phyloP scores from a whole-genome alignment of 371 early-diverging fungal genomes.

The Mucor mucedo region DNA sequence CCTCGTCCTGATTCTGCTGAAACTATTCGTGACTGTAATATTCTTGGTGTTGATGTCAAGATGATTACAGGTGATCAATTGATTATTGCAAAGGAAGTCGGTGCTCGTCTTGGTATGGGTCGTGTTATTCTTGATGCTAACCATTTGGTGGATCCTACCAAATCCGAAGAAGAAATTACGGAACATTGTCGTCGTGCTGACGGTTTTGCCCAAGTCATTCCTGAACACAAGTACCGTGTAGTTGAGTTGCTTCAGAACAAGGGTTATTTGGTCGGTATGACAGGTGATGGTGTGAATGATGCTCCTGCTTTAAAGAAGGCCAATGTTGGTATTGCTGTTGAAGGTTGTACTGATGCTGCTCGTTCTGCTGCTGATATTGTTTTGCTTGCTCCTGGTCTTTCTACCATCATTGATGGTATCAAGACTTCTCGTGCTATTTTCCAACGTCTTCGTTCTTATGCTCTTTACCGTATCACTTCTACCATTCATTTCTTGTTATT shows the following conservation, averaged over 20 bases:
- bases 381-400: slow-evolving; percentile 83
- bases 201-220: slow-evolving; percentile 80
- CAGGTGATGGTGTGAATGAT: slow-evolving; percentile 89
- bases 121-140: slow-evolving; percentile 74
- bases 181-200: slow-evolving; percentile 75
- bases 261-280: slow-evolving; percentile 80
- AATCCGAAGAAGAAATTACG: slow-evolving; percentile 56
- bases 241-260: slow-evolving; percentile 76
- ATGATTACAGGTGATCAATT: slow-evolving; percentile 86
- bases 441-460: slow-evolving; percentile 92
- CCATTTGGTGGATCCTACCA: slow-evolving; percentile 72
- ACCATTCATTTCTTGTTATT: slow-evolving; percentile 92
- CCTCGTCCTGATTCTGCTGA: slow-evolving; percentile 72
- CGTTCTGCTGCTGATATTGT: slow-evolving; percentile 96
- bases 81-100: slow-evolving; percentile 82
- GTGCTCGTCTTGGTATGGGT: slow-evolving; percentile 73
- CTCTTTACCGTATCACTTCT: slow-evolving; percentile 91
- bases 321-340: slow-evolving; percentile 88
- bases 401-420: slow-evolving; percentile 89
- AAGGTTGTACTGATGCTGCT: slow-evolving; percentile 93
- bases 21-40: slow-evolving; percentile 71
- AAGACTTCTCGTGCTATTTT: slow-evolving; percentile 87
- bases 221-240: slow-evolving; percentile 79
- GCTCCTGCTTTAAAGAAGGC: slow-evolving; percentile 91
- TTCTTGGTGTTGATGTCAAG: slow-evolving; percentile 72